Percentiles rank a stretch among this genome's conserved stretches.
Conservation (phyloP, 208 protist species). For the Borovskyia barvae region DNA sequence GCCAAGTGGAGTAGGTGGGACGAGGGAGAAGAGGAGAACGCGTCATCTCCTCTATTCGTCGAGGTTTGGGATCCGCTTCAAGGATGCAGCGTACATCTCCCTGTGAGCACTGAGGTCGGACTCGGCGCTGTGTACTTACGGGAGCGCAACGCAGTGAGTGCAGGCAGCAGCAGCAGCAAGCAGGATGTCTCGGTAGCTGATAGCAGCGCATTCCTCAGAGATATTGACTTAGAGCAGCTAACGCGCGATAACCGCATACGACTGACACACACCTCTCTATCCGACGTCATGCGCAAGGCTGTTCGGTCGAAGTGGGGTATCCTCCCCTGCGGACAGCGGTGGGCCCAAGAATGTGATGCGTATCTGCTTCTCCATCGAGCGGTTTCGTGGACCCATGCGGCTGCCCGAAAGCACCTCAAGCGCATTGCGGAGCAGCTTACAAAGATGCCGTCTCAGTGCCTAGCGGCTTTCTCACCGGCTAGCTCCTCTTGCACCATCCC, state of each 20-base stretch:
- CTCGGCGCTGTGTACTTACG: neutral
- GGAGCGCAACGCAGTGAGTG: no score
- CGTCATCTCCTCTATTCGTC: slow-evolving; percentile 8
- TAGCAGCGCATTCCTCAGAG: no score
- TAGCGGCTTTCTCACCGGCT: no score
- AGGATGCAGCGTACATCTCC: slow-evolving; percentile 11
- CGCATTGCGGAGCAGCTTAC: neutral
- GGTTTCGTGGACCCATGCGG: slow-evolving; percentile 10
- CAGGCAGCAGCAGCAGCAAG: neutral
- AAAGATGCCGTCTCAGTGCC: no score
- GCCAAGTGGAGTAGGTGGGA: slow-evolving; percentile 33
- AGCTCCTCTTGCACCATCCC: neutral
- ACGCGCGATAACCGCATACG: slow-evolving; percentile 9
- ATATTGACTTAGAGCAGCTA: slow-evolving; percentile 9
- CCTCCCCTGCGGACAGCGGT: neutral
- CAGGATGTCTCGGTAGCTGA: no score
- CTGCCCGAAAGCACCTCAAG: slow-evolving; percentile 1
- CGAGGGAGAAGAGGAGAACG: neutral
- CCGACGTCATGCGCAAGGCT: neutral
- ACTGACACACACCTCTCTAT: slow-evolving; percentile 9
- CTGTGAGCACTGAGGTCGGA: slow-evolving; percentile 12
- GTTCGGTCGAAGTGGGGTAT: neutral
- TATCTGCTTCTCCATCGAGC: slow-evolving; percentile 18
- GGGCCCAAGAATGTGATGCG: slow-evolving; percentile 3
- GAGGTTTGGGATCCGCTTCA: slow-evolving; percentile 45